These are phyloP conservation scores for Fusarium illudens DNA, from an alignment of 2,329 filamentous ascomycete species.

Conservation along the genomic window DNA sequence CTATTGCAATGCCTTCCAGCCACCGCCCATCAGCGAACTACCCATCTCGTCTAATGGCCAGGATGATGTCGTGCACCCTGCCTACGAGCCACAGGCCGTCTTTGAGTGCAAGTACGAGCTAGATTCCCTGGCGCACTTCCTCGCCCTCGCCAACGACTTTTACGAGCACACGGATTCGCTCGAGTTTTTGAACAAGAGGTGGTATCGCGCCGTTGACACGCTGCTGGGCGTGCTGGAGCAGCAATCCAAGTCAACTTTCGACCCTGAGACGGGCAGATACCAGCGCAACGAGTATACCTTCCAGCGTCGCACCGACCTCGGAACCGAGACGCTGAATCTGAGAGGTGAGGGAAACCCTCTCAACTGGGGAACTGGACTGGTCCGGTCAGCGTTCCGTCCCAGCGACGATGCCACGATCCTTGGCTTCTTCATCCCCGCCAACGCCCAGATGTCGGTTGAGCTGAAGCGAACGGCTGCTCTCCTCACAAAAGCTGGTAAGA, in stretches of 20 bases:
- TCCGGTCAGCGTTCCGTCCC: slow-evolving; percentile 91
- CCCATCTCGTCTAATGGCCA: slow-evolving; percentile 79
- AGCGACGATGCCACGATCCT: slow-evolving; percentile 95
- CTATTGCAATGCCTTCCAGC: slow-evolving; percentile 99
- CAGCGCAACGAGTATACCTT: slow-evolving; percentile 86
- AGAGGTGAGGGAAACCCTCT: slow-evolving; percentile 90
- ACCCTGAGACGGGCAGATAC: slow-evolving; percentile 70
- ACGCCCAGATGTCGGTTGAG: slow-evolving; percentile 95
- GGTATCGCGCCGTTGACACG: slow-evolving; percentile 79
- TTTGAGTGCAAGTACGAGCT: slow-evolving; percentile 99
- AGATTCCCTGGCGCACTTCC: slow-evolving; percentile 91
- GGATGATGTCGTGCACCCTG: slow-evolving; percentile 83
- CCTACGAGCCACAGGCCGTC: slow-evolving; percentile 83
- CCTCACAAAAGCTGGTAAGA: slow-evolving; percentile 68
- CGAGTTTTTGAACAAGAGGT: slow-evolving; percentile 80
- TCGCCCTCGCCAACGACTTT: slow-evolving; percentile 87
- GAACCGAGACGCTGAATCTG: slow-evolving; percentile 90
- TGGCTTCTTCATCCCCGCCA: slow-evolving; percentile 93
- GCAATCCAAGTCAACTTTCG: slow-evolving; percentile 84
- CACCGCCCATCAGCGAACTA: slow-evolving; percentile 83
- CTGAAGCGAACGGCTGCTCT: slow-evolving; percentile 77
- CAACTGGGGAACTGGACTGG: slow-evolving; percentile 81
- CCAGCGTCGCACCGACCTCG: slow-evolving; percentile 78
- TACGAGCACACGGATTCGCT: slow-evolving; percentile 79
- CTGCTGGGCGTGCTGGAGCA: slow-evolving; percentile 77